These are phyloP conservation scores for Mariannaea sp. DNA, from an alignment of 2,329 filamentous ascomycete species.

Conservation along the genomic window DNA sequence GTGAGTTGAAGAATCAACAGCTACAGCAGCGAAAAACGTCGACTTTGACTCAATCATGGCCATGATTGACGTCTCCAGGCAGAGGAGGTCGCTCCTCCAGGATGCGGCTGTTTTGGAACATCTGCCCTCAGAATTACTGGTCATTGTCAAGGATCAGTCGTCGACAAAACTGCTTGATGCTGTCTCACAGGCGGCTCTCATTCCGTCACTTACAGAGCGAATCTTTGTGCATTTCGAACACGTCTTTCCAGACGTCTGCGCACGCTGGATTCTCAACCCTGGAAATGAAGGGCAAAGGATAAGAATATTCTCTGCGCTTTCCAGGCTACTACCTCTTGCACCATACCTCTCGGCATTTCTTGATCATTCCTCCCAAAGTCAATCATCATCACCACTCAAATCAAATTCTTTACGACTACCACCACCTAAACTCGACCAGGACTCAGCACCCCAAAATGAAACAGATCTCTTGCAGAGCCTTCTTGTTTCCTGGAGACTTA, in stretches of 20 bases:
- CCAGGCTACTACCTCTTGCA: constrained; percentile 79
- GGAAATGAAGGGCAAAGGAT: constrained; percentile 46
- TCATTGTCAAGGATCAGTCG: constrained; percentile 66
- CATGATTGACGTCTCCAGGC: constrained; percentile 58
- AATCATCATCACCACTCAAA: constrained; percentile 22
- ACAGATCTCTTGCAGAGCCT: constrained; percentile 39
- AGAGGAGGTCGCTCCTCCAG: constrained; percentile 60
- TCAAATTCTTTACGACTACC: constrained; percentile 38
- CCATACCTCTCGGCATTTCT: constrained; percentile 78
- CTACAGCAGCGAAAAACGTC: constrained; percentile 35
- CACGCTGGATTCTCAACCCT: constrained; percentile 70
- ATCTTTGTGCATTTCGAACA: constrained; percentile 77
- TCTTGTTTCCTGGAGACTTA: constrained; percentile 71
- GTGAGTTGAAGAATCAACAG: constrained; percentile 35
- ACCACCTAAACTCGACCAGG: constrained; percentile 39
- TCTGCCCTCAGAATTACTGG: constrained; percentile 72
- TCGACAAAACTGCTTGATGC: constrained; percentile 72
- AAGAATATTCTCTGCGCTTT: constrained; percentile 70
- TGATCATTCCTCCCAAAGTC: constrained; percentile 42
- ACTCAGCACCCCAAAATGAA: constrained; percentile 31
- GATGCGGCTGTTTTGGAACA: constrained; percentile 59
- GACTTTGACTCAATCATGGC: constrained; percentile 54
- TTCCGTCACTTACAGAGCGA: constrained; percentile 70
- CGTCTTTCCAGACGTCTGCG: constrained; percentile 80
- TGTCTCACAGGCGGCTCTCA: constrained; percentile 71